Evolutionary conservation across 1,139 yeast species (phyloP), one percentile per base, ranked within the genome.

Genomic region (Suhomyces taliae): DNA sequence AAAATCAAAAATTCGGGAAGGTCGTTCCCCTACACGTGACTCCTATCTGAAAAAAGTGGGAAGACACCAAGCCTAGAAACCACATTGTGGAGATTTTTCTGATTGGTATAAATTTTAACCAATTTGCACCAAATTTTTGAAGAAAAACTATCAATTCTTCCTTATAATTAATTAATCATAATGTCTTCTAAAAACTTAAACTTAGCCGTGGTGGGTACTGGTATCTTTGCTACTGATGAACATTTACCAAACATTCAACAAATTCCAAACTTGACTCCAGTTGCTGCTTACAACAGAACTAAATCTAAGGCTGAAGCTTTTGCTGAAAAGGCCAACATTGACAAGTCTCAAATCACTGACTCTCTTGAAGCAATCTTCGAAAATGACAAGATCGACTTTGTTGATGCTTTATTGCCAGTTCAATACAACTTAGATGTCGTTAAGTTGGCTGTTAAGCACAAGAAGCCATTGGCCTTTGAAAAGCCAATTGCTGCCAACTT

Each of bases 401-500:
- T 91, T 24, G 97, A 91, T 64, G 95, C 89, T 3, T 75, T 90
- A 53, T 78, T 91, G 48, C 98, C 98, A 15, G 96, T 85, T 1
- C 93, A 89, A 65, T 79, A 67, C 72, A 91, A 90, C 63, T 70
- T 82, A 42, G 82, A 76, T 39, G 83, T 83, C 4, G 86, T 90
- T 36, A 72, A 79, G 58, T 79, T 83, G 44, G 89, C 89, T 6
- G 72, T 89, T 47, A 76, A 79, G 43, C 77, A 87, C 58, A 81
- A 82, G 46, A 91, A 90, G 69, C 95, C 96, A 43, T 74, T 90
- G 43, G 76, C 83, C 39, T 69, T 91, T 57, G 98, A 91, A 65
- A 91, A 91, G 69, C 98, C 97, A 54, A 84, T 91, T 64, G 95
- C 97, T 39, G 95, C 96, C 41, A 85, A 80, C 54, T 65, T 91